Percentiles rank a stretch among this genome's conserved stretches.
These are phyloP conservation scores for Darksidea phi DNA, from an alignment of 495 filamentous ascomycete species.

Conservation along the genomic window DNA sequence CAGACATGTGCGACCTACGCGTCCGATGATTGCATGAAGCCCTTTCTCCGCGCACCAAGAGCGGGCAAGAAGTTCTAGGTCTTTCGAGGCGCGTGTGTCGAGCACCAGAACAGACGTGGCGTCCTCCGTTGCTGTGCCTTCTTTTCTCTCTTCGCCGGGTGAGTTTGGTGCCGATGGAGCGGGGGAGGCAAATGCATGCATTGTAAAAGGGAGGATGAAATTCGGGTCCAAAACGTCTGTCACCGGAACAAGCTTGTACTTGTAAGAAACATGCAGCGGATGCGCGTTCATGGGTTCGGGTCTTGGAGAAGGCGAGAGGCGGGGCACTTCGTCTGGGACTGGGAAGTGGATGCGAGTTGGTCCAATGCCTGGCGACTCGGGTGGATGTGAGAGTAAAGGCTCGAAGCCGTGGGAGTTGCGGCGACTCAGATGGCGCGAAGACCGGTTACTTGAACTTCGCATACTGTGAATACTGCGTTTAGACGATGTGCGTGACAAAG, in stretches of 20 bases:
- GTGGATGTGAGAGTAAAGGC: slow-evolving; percentile 29
- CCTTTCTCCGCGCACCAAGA: slow-evolving; percentile 44
- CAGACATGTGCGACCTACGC: slow-evolving; percentile 41
- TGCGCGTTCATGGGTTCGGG: slow-evolving; percentile 34
- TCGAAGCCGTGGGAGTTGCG: slow-evolving; percentile 31
- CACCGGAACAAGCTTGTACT: slow-evolving; percentile 33
- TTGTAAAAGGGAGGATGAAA: slow-evolving; percentile 17
- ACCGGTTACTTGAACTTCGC: slow-evolving; percentile 1
- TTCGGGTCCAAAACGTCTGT: slow-evolving; percentile 30
- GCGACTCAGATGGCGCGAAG: slow-evolving; percentile 10
- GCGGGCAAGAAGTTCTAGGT: slow-evolving; percentile 39
- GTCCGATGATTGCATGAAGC: slow-evolving; percentile 40
- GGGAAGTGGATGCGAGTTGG: slow-evolving; percentile 16
- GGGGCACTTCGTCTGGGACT: slow-evolving; percentile 5
- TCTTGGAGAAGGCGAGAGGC: not conserved
- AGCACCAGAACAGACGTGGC: slow-evolving; percentile 34
- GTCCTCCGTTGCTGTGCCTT: not conserved
- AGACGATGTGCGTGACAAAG: slow-evolving; percentile 15
- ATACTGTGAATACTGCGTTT: slow-evolving; percentile 24
- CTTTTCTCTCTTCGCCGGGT: not conserved
- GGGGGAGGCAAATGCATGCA: not conserved
- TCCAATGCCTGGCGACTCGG: slow-evolving; percentile 12
- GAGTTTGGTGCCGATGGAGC: not conserved
- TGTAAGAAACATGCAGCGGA: slow-evolving; percentile 40
- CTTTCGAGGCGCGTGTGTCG: slow-evolving; percentile 37